phyloP scores from a whole-genome alignment of 129 eudicot species.

The Pittosporum tobira region DNA sequence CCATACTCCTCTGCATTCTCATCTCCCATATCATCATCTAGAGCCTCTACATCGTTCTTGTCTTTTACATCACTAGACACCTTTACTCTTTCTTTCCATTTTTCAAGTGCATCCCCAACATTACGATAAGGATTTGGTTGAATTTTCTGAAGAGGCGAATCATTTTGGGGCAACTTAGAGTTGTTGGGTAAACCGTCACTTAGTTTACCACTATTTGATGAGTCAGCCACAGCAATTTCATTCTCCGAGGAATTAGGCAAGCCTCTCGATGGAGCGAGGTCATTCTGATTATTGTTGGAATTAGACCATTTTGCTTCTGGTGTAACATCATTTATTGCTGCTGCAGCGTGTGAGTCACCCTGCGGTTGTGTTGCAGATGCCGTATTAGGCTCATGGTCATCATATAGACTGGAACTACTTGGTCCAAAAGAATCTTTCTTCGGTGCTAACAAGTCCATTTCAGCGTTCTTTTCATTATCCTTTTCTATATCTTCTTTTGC shows the following conservation, averaged over 20 bases:
- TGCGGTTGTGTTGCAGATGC: constrained; percentile 45
- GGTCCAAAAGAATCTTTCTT: constrained; percentile 30
- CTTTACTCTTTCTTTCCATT: constrained; percentile 93
- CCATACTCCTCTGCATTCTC: constrained; percentile 65
- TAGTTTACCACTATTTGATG: constrained; percentile 42
- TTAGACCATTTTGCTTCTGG: constrained; percentile 48
- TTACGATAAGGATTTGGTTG: constrained; percentile 86
- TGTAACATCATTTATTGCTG: constrained; percentile 34
- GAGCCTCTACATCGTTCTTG: constrained; percentile 18
- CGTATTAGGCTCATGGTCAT: constrained; percentile 23
- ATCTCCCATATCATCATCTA: constrained; percentile 52
- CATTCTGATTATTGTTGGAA: constrained; percentile 37
- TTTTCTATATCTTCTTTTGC: constrained; percentile 30
- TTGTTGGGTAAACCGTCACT: constrained; percentile 34
- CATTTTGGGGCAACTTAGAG: constrained; percentile 43
- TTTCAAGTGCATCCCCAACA: constrained; percentile 85
- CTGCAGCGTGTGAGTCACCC: constrained; percentile 31
- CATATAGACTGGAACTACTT: constrained; percentile 13
- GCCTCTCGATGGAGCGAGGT: constrained; percentile 54
- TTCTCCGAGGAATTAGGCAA: constrained; percentile 41
- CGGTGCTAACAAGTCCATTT: constrained; percentile 27
- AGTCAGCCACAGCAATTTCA: constrained; percentile 48
- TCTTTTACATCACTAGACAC: constrained; percentile 62
- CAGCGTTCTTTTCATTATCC: constrained; percentile 29
- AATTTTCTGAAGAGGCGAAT: constrained; percentile 35